Conservation (phyloP, 2,329 filamentous ascomycete species). For the Ascochyta lentis region DNA sequence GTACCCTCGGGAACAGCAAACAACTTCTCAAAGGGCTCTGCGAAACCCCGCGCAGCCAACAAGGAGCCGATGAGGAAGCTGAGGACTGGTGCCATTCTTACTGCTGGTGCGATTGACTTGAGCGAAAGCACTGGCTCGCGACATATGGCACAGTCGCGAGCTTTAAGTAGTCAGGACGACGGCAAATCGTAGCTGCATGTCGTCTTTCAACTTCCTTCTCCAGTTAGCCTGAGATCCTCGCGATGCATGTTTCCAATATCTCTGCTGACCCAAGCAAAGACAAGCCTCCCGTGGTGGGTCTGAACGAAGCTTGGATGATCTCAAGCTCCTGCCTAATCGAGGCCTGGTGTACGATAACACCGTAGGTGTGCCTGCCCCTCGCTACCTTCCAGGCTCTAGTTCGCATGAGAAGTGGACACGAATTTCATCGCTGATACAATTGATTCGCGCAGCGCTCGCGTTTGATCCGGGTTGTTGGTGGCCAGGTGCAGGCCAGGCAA, state of each 20-base stretch:
- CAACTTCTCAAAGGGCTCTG: slow-evolving; percentile 38
- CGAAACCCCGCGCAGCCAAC: slow-evolving; percentile 29
- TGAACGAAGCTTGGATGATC: slow-evolving; percentile 13
- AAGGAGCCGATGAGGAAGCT: slow-evolving; percentile 33
- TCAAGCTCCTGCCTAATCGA: slow-evolving; percentile 13
- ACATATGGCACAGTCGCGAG: background rate
- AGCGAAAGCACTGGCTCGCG: slow-evolving; percentile 14
- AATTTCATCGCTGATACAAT: background rate
- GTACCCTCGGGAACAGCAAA: slow-evolving; percentile 31
- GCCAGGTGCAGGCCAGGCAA: slow-evolving; percentile 10
- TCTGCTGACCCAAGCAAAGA: slow-evolving; percentile 8
- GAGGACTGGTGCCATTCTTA: slow-evolving; percentile 32
- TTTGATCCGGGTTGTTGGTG: background rate
- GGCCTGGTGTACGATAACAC: slow-evolving; percentile 11
- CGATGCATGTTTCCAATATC: slow-evolving; percentile 10
- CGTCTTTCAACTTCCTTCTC: slow-evolving; percentile 16
- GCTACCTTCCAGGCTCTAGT: slow-evolving; percentile 3
- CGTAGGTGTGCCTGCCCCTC: slow-evolving; percentile 5
- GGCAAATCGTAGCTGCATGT: background rate
- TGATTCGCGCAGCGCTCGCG: slow-evolving; percentile 4
- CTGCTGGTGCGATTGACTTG: slow-evolving; percentile 19
- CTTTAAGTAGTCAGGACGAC: slow-evolving; percentile 5
- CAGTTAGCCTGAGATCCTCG: slow-evolving; percentile 6
- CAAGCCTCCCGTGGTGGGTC: slow-evolving; percentile 10
- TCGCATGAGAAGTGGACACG: slow-evolving; percentile 3